Evolutionary conservation across 1,284 basidiomycete species (phyloP).

Genomic region (Ustilago crameri): DNA sequence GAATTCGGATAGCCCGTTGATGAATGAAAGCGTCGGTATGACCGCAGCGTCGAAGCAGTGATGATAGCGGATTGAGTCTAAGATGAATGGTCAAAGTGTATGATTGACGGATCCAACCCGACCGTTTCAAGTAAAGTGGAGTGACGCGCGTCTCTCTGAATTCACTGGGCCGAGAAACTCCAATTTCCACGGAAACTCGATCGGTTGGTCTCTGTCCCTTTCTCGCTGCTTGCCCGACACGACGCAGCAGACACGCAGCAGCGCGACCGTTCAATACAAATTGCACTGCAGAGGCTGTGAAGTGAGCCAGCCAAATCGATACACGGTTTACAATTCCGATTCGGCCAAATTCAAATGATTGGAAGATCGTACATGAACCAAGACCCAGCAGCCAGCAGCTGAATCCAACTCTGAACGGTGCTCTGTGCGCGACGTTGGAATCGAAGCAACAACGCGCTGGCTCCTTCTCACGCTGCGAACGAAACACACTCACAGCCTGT

Average conservation of each 20-base stretch:
- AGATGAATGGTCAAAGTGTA: background rate
- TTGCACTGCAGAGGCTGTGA: background rate
- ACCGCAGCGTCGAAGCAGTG: slow-evolving; percentile 7
- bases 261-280: too few relatives aligned
- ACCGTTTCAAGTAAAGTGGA: slow-evolving; percentile 43
- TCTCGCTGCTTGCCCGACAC: too few relatives aligned
- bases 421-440: slow-evolving; percentile 8
- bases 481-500: background rate
- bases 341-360: slow-evolving; percentile 2
- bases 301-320: background rate
- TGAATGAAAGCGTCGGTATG: background rate
- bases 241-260: background rate
- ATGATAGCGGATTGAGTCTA: slow-evolving; percentile 1
- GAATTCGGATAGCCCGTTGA: too few relatives aligned
- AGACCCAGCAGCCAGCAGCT: background rate
- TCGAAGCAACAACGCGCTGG: slow-evolving; percentile 4
- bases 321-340: background rate
- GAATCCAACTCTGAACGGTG: background rate
- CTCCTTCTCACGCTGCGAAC: background rate
- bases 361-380: slow-evolving; percentile 6
- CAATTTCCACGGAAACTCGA: background rate
- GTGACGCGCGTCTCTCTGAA: slow-evolving; percentile 37
- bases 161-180: slow-evolving; percentile 28
- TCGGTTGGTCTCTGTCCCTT: slow-evolving; percentile 5
- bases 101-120: background rate